A percentile compares a stretch with the other conserved stretches of the same genome.
These are phyloP conservation scores for Salix caprea DNA, from an alignment of 345 rosid genomes.

Conservation along the genomic window DNA sequence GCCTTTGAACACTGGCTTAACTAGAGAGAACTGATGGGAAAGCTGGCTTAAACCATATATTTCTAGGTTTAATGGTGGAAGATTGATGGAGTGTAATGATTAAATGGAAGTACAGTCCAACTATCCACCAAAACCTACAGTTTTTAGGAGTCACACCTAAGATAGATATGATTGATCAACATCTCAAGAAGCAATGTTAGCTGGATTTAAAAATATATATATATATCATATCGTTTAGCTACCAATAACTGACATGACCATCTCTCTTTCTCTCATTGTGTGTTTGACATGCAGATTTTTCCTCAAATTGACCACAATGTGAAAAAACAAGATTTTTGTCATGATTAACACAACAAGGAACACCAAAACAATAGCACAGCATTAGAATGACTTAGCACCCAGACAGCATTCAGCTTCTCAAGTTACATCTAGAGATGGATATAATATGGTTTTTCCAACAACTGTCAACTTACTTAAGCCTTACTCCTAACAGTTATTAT, in stretches of 20 bases:
- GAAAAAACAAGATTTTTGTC: neutral
- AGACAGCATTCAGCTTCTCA: neutral
- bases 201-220: too few relatives aligned
- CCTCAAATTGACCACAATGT: neutral
- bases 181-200: neutral
- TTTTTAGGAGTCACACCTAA: neutral
- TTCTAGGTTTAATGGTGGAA: neutral
- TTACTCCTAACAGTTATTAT: neutral
- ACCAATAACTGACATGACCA: neutral
- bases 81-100: neutral
- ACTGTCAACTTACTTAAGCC: neutral
- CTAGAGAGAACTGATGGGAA: neutral
- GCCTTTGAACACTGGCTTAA: neutral
- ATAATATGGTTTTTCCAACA: neutral
- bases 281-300: neutral
- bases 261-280: neutral
- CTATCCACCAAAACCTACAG: neutral
- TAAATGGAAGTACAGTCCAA: neutral
- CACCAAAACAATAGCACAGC: neutral
- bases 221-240: neutral
- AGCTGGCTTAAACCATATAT: neutral
- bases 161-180: neutral
- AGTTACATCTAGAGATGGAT: neutral
- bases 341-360: neutral
- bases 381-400: neutral